Evolutionary conservation across 2,329 filamentous ascomycete genomes (phyloP).

Genomic region (Penicillium hesseltinei): DNA sequence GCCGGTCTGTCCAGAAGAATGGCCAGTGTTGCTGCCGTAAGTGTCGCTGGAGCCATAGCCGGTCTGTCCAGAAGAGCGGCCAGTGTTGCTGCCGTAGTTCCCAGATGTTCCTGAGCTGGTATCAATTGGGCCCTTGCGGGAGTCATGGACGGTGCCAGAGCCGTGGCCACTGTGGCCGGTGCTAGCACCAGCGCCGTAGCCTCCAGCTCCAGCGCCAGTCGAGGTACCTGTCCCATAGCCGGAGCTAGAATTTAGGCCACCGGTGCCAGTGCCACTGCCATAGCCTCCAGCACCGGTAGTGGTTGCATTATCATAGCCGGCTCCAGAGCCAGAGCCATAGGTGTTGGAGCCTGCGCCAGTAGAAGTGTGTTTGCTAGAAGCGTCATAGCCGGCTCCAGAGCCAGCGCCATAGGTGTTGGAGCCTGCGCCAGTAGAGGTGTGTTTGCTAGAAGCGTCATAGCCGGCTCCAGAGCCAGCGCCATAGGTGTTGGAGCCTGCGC

Average conservation of each 20-base stretch:
- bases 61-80: not conserved
- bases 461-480: slow-evolving; percentile 8
- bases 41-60: not conserved
- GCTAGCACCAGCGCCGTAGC: not conserved
- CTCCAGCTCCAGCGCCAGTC: not conserved
- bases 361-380: slow-evolving; percentile 1
- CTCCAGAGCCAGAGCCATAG: slow-evolving; percentile 9
- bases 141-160: slow-evolving; percentile 3
- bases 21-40: not conserved
- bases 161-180: not conserved
- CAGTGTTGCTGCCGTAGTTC: not conserved
- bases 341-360: slow-evolving; percentile 1
- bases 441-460: not conserved
- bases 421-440: slow-evolving; percentile 2
- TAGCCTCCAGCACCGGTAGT: not conserved
- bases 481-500: slow-evolving; percentile 5
- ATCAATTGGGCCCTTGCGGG: slow-evolving; percentile 1
- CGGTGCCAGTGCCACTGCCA: not conserved
- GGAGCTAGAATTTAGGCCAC: not conserved
- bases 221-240: not conserved
- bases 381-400: slow-evolving; percentile 4
- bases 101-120: not conserved
- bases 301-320: not conserved
- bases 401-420: slow-evolving; percentile 11
- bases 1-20: not conserved